Percentiles rank a stretch among this genome's conserved stretches.
phyloP scores from a whole-genome alignment of 352 stramenopile genomes.

The Thraustochytrium sp. region DNA sequence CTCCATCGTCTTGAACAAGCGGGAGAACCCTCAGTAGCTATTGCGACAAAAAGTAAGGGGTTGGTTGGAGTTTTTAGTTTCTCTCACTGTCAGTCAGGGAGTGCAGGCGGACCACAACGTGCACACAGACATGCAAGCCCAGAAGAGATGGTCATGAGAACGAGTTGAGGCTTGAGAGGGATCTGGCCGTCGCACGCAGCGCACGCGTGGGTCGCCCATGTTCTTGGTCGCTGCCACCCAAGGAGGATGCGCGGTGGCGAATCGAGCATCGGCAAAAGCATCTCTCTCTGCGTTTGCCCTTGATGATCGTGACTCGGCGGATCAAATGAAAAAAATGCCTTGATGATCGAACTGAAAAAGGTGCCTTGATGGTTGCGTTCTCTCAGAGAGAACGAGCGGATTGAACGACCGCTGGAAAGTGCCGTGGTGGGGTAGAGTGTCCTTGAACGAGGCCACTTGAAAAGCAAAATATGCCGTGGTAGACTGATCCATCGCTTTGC shows the following conservation, averaged over 20 bases:
- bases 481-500: too few species aligned
- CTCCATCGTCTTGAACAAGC: constrained; percentile 86
- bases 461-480: not conserved
- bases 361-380: not conserved
- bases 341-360: not conserved
- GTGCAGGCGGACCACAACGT: not conserved
- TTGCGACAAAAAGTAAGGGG: not conserved
- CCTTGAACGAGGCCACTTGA: not conserved
- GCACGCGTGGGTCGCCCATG: too few species aligned
- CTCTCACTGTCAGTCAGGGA: not conserved
- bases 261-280: not conserved
- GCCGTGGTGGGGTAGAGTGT: not conserved
- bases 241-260: too few species aligned
- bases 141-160: not conserved
- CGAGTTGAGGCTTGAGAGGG: not conserved
- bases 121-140: not conserved
- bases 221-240: too few species aligned
- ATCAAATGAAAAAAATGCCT: not conserved
- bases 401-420: not conserved
- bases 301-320: not conserved
- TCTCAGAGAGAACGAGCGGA: not conserved
- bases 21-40: constrained; percentile 51
- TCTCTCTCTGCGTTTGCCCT: not conserved
- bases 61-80: not conserved
- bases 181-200: too few species aligned